phyloP scores from a whole-genome alignment of 495 filamentous ascomycete species.

The Aspergillus asperescens region DNA sequence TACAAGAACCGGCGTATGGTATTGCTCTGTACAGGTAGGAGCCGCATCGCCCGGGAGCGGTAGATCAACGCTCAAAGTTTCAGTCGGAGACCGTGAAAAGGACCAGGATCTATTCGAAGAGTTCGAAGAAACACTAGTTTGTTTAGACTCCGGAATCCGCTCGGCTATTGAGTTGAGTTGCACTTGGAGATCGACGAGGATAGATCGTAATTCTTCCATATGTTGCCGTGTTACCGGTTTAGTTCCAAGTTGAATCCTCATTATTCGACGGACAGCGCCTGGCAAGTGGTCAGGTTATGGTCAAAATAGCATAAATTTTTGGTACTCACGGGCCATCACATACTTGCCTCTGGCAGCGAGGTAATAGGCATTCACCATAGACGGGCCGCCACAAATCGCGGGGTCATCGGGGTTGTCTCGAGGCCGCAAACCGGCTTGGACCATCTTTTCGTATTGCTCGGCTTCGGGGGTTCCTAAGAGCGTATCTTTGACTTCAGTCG shows the following conservation, averaged over 20 bases:
- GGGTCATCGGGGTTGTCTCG: conserved; percentile 44
- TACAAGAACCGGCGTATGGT: conserved; percentile 40
- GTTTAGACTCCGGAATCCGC: conserved; percentile 32
- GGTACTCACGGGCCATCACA: conserved; percentile 42
- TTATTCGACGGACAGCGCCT: conserved; percentile 43
- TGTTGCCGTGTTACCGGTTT: conserved; percentile 40
- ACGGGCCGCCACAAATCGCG: conserved; percentile 39
- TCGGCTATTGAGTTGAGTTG: conserved; percentile 41
- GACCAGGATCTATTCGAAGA: conserved; percentile 24
- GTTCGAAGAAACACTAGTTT: conserved; percentile 10
- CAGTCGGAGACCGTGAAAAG: conserved; percentile 28
- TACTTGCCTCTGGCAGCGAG: conserved; percentile 44
- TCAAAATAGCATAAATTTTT: background rate
- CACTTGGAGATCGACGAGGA: conserved; percentile 42
- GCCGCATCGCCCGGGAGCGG: conserved; percentile 36
- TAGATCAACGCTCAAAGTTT: conserved; percentile 22
- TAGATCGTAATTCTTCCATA: conserved; percentile 43
- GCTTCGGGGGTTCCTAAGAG: conserved; percentile 37
- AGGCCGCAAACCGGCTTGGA: conserved; percentile 29
- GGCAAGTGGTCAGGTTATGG: conserved; percentile 10
- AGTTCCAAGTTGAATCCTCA: conserved; percentile 44
- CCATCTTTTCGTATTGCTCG: conserved; percentile 33
- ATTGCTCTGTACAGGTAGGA: conserved; percentile 40
- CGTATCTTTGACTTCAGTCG: conserved; percentile 44
- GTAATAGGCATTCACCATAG: conserved; percentile 47